Conservation (phyloP, 441 rosid genomes). For the Jatropha podagrica region DNA sequence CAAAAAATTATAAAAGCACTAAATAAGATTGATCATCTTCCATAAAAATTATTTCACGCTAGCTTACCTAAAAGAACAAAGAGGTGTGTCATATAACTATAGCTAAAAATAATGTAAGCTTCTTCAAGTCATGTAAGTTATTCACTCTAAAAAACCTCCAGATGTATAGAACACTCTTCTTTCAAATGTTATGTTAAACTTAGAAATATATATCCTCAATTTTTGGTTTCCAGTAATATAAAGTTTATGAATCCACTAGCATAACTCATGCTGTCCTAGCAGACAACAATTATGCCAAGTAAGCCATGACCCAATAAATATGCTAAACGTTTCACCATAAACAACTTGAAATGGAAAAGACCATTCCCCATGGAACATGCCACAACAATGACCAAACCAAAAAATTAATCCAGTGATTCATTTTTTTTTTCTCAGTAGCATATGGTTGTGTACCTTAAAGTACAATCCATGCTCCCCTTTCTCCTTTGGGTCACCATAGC, state of each 20-base stretch:
- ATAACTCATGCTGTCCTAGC: constrained; percentile 31
- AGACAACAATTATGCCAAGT: not conserved
- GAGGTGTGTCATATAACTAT: not conserved
- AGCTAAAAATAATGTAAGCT: not conserved
- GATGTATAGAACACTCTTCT: too few species aligned
- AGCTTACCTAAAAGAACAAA: not conserved
- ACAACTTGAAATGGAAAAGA: not conserved
- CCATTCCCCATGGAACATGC: not conserved
- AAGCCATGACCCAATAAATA: not conserved
- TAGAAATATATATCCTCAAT: too few species aligned
- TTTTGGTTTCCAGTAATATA: too few species aligned
- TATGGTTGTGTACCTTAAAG: constrained; percentile 44
- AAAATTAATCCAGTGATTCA: not conserved
- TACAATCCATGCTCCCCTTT: constrained; percentile 37
- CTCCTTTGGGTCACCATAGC: constrained; percentile 54
- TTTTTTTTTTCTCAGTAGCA: not conserved
- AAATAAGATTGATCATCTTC: too few species aligned
- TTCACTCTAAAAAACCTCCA: not conserved
- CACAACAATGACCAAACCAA: not conserved
- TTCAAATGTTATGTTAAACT: too few species aligned
- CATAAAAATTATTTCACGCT: not conserved
- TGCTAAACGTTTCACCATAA: not conserved
- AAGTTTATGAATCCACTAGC: constrained; percentile 13
- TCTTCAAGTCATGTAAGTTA: not conserved
- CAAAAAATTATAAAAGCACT: too few species aligned